Conservation (phyloP, 192 early-diverging fungal genomes). For the Umbelopsis ramanniana region DNA sequence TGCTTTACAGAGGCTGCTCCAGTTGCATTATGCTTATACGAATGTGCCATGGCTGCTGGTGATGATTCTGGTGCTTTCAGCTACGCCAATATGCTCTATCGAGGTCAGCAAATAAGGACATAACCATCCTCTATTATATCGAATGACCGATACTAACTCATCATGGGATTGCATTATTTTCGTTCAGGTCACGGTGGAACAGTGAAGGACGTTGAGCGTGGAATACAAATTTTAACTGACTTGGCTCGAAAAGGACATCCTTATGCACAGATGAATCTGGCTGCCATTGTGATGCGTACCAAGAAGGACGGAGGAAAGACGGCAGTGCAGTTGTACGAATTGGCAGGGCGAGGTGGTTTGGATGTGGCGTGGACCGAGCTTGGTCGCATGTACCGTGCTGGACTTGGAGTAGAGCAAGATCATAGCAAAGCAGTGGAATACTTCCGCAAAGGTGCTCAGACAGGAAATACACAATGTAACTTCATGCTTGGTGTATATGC, state of each 20-base stretch:
- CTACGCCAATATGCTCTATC: constrained; percentile 52
- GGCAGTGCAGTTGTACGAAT: constrained; percentile 49
- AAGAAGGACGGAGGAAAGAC: constrained; percentile 38
- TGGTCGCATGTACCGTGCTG: constrained; percentile 46
- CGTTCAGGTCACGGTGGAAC: constrained; percentile 38
- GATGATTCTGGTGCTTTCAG: constrained; percentile 48
- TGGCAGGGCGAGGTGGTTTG: constrained; percentile 45
- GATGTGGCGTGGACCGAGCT: constrained; percentile 44
- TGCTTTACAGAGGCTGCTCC: constrained; percentile 20
- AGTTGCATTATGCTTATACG: constrained; percentile 44
- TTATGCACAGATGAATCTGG: constrained; percentile 50
- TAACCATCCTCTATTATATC: too few relatives aligned
- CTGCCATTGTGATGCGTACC: constrained; percentile 47
- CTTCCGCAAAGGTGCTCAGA: constrained; percentile 36
- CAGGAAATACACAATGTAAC: constrained; percentile 41
- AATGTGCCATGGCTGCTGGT: constrained; percentile 44
- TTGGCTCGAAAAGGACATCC: constrained; percentile 51
- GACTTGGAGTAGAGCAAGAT: constrained; percentile 45
- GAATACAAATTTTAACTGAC: constrained; percentile 41
- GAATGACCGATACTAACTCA: neutral
- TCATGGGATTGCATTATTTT: neutral
- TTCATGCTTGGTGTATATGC: constrained; percentile 45
- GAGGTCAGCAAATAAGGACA: constrained; percentile 30
- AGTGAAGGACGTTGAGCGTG: constrained; percentile 38
- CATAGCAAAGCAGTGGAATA: constrained; percentile 36